A percentile compares a stretch with the other conserved stretches of the same genome.
Evolutionary conservation across 176 grass and related monocot species (phyloP).

Genomic region (Bolboschoenus planiculmis): DNA sequence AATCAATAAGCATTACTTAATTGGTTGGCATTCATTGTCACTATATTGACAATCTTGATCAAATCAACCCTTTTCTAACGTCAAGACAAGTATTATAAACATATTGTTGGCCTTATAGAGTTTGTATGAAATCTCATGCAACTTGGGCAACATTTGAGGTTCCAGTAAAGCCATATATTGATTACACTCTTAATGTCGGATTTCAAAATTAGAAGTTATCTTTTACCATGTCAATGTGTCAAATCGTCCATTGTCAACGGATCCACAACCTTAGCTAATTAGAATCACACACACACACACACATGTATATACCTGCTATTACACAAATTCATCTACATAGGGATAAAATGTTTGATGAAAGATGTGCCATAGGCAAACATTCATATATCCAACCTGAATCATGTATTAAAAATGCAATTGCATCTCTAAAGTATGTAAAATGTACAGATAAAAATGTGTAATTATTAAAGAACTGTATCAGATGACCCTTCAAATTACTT

Average conservation of each 20-base stretch:
- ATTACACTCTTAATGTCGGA: not conserved
- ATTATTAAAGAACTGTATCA: not conserved
- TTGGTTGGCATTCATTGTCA: not conserved
- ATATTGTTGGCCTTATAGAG: not conserved
- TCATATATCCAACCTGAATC: not conserved
- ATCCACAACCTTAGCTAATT: not conserved
- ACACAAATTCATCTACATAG: not conserved
- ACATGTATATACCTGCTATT: not conserved
- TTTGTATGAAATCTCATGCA: not conserved
- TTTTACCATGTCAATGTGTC: not conserved
- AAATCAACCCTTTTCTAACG: not conserved
- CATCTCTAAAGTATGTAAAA: not conserved
- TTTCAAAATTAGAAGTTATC: not conserved
- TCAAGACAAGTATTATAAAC: not conserved
- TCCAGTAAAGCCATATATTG: not conserved
- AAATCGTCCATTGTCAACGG: not conserved
- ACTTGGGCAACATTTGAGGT: not conserved
- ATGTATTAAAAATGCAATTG: not conserved
- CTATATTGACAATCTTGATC: not conserved
- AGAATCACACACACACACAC: not conserved
- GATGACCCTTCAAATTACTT: not conserved
- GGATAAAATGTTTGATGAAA: not conserved
- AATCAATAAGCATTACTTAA: not conserved
- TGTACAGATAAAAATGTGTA: constrained; percentile 1
- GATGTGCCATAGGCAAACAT: not conserved